phyloP scores from a whole-genome alignment of 768 basidiomycete species.

The Mycena vulgaris region DNA sequence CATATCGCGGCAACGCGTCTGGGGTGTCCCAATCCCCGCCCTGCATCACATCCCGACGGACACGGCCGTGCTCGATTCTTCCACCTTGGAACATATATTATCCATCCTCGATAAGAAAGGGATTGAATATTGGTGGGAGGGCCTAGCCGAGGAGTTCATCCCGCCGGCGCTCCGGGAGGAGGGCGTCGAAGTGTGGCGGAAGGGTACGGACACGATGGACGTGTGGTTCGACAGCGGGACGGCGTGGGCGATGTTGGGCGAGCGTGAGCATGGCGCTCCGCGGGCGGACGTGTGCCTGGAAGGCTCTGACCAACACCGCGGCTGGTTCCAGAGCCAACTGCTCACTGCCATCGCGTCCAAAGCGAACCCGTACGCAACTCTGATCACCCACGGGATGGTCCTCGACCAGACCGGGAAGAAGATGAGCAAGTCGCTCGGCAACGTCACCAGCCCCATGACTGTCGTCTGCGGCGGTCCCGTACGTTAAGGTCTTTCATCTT shows the following conservation, averaged over 20 bases:
- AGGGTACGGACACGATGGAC: slow-evolving; percentile 97
- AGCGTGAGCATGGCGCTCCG: slow-evolving; percentile 53
- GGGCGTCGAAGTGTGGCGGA: slow-evolving; percentile 72
- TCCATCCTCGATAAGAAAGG: slow-evolving; percentile 80
- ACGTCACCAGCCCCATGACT: slow-evolving; percentile 88
- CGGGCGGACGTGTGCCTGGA: slow-evolving; percentile 91
- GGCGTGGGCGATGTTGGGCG: slow-evolving; percentile 87
- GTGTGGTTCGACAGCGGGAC: slow-evolving; percentile 99
- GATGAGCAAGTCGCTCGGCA: slow-evolving; percentile 98
- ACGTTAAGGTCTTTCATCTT: slow-evolving; percentile 39
- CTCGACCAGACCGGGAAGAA: slow-evolving; percentile 91
- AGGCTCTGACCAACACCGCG: slow-evolving; percentile 97
- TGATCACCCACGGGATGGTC: slow-evolving; percentile 98
- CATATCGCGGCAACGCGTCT: slow-evolving; percentile 96
- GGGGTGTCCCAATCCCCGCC: slow-evolving; percentile 97
- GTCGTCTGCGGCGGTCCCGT: slow-evolving; percentile 87
- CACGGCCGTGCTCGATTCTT: slow-evolving; percentile 73
- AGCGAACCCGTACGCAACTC: slow-evolving; percentile 73
- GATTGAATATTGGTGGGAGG: slow-evolving; percentile 93
- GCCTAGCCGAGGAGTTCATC: slow-evolving; percentile 86
- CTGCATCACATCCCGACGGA: slow-evolving; percentile 78
- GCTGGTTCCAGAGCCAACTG: slow-evolving; percentile 98
- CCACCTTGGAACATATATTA: slow-evolving; percentile 83
- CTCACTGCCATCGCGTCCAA: slow-evolving; percentile 81
- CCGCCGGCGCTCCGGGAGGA: slow-evolving; percentile 68